Evolutionary conservation across 371 early-diverging fungal species (phyloP).

Genomic region (Neoconidiobolus thromboides): DNA sequence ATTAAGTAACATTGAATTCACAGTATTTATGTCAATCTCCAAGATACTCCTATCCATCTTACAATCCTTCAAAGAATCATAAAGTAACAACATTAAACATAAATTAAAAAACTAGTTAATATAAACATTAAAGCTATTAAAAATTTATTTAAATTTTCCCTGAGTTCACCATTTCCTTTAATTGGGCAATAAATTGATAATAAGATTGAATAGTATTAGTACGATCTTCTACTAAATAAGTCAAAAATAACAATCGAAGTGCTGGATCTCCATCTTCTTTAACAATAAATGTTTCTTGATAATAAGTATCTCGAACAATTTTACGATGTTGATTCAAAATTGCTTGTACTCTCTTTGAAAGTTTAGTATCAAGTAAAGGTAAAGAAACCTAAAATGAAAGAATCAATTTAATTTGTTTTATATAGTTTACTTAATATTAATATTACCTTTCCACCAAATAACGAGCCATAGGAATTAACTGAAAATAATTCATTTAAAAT

Average conservation of each 20-base stretch:
- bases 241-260: conserved; percentile 61
- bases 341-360: conserved; percentile 32
- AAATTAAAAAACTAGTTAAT: too few relatives aligned
- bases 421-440: neutral
- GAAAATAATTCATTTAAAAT: conserved; percentile 49
- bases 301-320: conserved; percentile 33
- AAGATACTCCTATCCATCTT: too few relatives aligned
- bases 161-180: conserved; percentile 31
- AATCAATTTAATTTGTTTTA: neutral
- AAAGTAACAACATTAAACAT: too few relatives aligned
- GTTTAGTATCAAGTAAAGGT: conserved; percentile 29
- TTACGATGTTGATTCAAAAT: conserved; percentile 35
- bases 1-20: too few relatives aligned
- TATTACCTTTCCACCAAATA: conserved; percentile 35
- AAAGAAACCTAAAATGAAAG: conserved; percentile 17
- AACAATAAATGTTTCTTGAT: conserved; percentile 49
- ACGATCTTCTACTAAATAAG: conserved; percentile 79
- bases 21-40: too few relatives aligned
- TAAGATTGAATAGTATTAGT: conserved; percentile 66
- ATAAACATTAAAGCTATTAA: too few relatives aligned
- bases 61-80: too few relatives aligned
- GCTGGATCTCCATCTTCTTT: conserved; percentile 87
- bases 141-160: conserved; percentile 1
- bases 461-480: conserved; percentile 30
- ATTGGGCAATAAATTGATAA: conserved; percentile 50